Base-by-base conservation (phyloP, 2,329 filamentous ascomycete species). In the Diaporthe destruens region DNA sequence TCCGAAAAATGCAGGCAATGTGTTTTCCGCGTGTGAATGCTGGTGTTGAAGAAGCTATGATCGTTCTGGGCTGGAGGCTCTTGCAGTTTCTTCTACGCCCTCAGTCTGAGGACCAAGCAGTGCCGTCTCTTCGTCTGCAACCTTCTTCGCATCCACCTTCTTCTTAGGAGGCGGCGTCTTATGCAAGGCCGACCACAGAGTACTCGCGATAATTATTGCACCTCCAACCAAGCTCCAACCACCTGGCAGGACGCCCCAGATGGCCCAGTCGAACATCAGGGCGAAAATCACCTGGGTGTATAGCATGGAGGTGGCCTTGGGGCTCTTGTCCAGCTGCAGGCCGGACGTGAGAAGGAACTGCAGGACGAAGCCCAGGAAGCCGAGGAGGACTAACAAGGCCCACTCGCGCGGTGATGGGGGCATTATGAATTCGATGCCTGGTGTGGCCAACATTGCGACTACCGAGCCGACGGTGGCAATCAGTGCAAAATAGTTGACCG, bases 341-440 rank as follows among this genome's bases (percentile, higher is more conserved):
- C 93, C 93, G 11, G 91, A 90, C 0, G 94, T 94, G 0, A 96
- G 83, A 8, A 95, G 85, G 70, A 94, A 93, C 84, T 96, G 94
- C 82, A 95, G 89, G n/a, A 93, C 78, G 77, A 96, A 95, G 0
- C 93, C 94, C 44, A 91, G 92, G 0, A 91, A 78, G 0, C 93
- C 93, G 12, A 96, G 84, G 0, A 82, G 83, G 42, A 90, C 88
- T 0, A 91, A 76, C 18, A 96, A 80, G 54, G 89, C 83, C 63
- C 92, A 92, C 76, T 94, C 81, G 42, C 76, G 71, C 71, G 76
- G 44, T 71, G 77, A 72, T 54, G 73, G 63, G 0, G 82, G 81
- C 2, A 82, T 77, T 69, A 84, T 80, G 11, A 87, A 82, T 3
- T 80, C 77, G 32, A 86, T 76, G 44, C 80, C 80, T 0, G 85